These are phyloP conservation scores for Sporisorium scitamineum DNA, from an alignment of 1,284 basidiomycete species.

Conservation along the genomic window DNA sequence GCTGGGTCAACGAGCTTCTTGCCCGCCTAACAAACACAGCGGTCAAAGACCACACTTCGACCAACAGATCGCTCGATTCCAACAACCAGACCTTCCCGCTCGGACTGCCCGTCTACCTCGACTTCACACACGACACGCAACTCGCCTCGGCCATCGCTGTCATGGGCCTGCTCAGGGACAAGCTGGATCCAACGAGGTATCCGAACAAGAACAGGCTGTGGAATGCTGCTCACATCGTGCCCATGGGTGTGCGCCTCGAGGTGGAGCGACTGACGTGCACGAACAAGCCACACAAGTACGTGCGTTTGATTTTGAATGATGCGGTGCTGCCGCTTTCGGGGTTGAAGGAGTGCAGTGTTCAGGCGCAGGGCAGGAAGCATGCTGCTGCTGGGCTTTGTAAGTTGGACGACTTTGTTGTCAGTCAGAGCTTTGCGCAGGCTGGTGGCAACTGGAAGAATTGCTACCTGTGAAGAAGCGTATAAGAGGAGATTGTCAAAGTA, in stretches of 20 bases:
- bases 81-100: conserved; percentile 13
- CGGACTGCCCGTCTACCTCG: conserved; percentile 15
- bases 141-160: conserved; percentile 21
- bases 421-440: conserved; percentile 29
- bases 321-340: conserved; percentile 15
- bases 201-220: conserved; percentile 12
- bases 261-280: conserved; percentile 21
- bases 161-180: conserved; percentile 21
- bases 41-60: conserved; percentile 21
- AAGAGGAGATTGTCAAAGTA: too few species aligned
- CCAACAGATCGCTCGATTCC: conserved; percentile 27
- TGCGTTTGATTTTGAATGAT: conserved; percentile 22
- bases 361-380: conserved; percentile 18
- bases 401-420: conserved; percentile 19
- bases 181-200: conserved; percentile 6
- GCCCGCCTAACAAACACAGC: conserved; percentile 24
- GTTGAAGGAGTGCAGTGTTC: conserved; percentile 16
- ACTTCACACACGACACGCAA: conserved; percentile 30
- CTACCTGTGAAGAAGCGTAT: conserved; percentile 1
- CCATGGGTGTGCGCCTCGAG: conserved; percentile 17
- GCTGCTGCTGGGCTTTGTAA: conserved; percentile 16
- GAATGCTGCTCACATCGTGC: conserved; percentile 22
- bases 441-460: conserved; percentile 32
- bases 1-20: conserved; percentile 36
- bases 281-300: conserved; percentile 16